phyloP scores from a whole-genome alignment of 108 stramenopile genomes.

The Chaetoceros tenuissimus region DNA sequence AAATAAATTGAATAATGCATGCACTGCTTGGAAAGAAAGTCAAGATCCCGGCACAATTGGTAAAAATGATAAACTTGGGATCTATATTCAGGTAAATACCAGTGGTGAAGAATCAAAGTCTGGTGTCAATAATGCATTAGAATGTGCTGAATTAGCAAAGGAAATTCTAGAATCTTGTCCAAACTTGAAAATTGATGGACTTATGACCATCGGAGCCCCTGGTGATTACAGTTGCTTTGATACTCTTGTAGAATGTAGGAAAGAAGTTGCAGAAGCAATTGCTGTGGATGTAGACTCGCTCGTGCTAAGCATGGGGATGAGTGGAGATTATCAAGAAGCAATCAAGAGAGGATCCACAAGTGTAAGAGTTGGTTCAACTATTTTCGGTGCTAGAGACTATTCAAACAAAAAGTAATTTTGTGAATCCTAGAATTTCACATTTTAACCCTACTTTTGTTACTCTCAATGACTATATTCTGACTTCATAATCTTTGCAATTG shows the following conservation, averaged over 20 bases:
- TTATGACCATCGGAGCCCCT: constrained; percentile 98
- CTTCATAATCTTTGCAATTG: constrained; percentile 67
- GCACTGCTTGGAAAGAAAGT: constrained; percentile 15
- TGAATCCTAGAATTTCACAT: too few relatives aligned
- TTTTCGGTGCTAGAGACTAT: constrained; percentile 94
- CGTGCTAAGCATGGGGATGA: constrained; percentile 98
- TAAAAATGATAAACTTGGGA: constrained; percentile 24
- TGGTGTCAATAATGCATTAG: constrained; percentile 69
- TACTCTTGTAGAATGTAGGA: constrained; percentile 39
- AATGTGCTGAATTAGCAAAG: constrained; percentile 31
- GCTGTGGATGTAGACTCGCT: constrained; percentile 32
- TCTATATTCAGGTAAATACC: constrained; percentile 94
- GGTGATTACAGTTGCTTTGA: constrained; percentile 85
- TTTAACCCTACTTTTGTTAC: too few relatives aligned
- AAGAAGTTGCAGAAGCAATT: constrained; percentile 36
- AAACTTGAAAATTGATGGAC: constrained; percentile 67
- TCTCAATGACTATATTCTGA: constrained; percentile 29
- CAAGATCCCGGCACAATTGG: not conserved
- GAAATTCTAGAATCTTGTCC: constrained; percentile 66
- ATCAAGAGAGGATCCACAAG: constrained; percentile 88
- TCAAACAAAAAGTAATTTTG: constrained; percentile 35
- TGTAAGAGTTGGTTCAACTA: constrained; percentile 93
- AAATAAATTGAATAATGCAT: constrained; percentile 79
- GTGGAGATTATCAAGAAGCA: constrained; percentile 91
- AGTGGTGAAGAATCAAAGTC: constrained; percentile 92